A percentile compares a stretch with the other conserved stretches of the same genome.
phyloP scores from a whole-genome alignment of 768 basidiomycete genomes.

The Cantharellus cinnabarinus region DNA sequence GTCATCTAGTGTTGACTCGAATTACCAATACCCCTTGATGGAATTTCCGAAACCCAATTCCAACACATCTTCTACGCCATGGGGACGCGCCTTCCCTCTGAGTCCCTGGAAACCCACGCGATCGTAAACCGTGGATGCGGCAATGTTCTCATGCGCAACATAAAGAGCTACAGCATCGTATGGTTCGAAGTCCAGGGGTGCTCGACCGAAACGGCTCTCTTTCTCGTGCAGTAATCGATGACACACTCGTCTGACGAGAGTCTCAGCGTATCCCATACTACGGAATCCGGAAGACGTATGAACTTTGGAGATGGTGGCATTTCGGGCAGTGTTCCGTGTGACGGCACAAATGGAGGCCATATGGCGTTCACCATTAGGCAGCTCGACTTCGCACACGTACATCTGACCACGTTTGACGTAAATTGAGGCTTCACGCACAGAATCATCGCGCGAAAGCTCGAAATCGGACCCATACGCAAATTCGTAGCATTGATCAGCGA shows the following conservation, averaged over 20 bases:
- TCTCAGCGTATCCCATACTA: slow-evolving; percentile 35
- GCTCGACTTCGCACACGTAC: slow-evolving; percentile 40
- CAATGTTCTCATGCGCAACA: slow-evolving; percentile 35
- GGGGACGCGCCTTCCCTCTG: slow-evolving; percentile 12
- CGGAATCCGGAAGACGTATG: slow-evolving; percentile 37
- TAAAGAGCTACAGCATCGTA: slow-evolving; percentile 41
- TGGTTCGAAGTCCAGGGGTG: slow-evolving; percentile 14
- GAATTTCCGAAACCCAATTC: slow-evolving; percentile 41
- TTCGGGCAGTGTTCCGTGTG: slow-evolving; percentile 33
- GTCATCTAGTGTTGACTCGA: too few relatives aligned
- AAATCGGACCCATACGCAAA: slow-evolving; percentile 49
- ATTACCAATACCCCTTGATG: slow-evolving; percentile 45
- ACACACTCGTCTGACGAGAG: slow-evolving; percentile 29
- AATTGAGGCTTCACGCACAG: slow-evolving; percentile 29
- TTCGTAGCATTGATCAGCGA: slow-evolving; percentile 29
- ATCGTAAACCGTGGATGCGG: slow-evolving; percentile 36
- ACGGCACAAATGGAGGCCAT: slow-evolving; percentile 49
- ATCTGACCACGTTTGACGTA: slow-evolving; percentile 28
- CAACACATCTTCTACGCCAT: slow-evolving; percentile 31
- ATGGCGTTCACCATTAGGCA: slow-evolving; percentile 1
- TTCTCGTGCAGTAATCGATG: slow-evolving; percentile 13
- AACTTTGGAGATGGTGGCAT: slow-evolving; percentile 54
- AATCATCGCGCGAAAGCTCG: slow-evolving; percentile 21
- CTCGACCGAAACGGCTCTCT: background rate
- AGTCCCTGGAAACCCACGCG: slow-evolving; percentile 49